Base-by-base conservation (phyloP, 1,284 basidiomycete species). In the Cryptococcus amylolentus region DNA sequence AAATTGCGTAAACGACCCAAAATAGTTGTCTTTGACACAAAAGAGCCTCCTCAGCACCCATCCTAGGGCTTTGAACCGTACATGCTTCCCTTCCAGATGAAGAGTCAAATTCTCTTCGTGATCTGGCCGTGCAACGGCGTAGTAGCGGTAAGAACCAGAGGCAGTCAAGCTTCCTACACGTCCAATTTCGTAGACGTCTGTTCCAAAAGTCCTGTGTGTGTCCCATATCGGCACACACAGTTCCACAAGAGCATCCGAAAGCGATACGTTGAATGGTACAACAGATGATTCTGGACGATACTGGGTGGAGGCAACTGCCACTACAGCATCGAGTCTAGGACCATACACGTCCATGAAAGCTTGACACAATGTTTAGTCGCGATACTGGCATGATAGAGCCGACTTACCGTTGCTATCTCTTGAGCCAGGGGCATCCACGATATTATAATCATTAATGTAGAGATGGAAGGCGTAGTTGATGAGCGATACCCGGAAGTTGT, bases 401-500 rank as follows among this genome's bases (percentile, higher is more conserved):
- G 52, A 63, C 77, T 60, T 67, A 89, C 91, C 86, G 72, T 96
- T 96, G 62, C 89, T 86, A 18, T 91, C 87, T 53, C 79, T 80
- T 49, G 86, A 80, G 28, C 86, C 77, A 1, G 91, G 91, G 61
- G 87, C 88, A 78, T 94, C 91, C 56, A 97, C 89, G 69, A 97
- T 91, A 71, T 97, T 96, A 69, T 92, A 90, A 72, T 97, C 93
- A 69, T 96, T 97, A 58, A 88, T 84, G 70, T 89, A 92, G n/a
- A 89, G 74, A 65, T 88, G 86, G 51, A 94, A 72, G 57, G 85
- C 82, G 73, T 86, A 94, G 65, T 89, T 85, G 69, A 85, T 81
- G 56, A 95, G 73, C 51, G 85, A 81, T 37, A 94, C 65, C 41
- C 87, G 81, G 63, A 94, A 77, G 23, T 76, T 75, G 74, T 96